Evolutionary conservation across 345 rosid species (phyloP), one percentile per base, ranked within the genome.

Genomic region (Anacardium occidentale): DNA sequence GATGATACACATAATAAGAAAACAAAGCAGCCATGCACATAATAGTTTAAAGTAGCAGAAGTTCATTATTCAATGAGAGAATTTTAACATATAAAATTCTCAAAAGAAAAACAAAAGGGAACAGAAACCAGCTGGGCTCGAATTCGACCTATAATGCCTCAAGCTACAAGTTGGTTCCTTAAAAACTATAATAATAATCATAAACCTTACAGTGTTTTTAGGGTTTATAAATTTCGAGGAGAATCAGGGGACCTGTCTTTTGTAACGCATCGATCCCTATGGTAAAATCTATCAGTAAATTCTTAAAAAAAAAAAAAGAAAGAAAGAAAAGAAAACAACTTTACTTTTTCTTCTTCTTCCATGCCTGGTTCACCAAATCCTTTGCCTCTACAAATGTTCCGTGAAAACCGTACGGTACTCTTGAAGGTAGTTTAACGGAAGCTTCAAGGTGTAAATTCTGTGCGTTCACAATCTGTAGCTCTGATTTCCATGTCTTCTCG

Each of bases 341-440:
- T n/a, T n/a, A n/a, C n/a, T 0, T 50, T 53, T 2, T 45, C 56
- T 45, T n/a, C 21, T 55, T n/a, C n/a, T 7, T 47, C 67, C 73
- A 90, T 37, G 89, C 90, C 78, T 94, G 98, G 75, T 74, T 88
- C 64, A 73, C 79, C 89, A 94, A 72, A 54, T 86, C 91, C 61
- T 79, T 78, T 10, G 91, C 79, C 44, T 86, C 86, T 10, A 94
- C 84, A 69, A 92, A 94, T 25, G 98, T 92, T 45, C 98, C 98
- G 68, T 94, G 99, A 68, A 94, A 92, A 9, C 99, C 99, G 62
- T 94, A 94, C 0, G 99, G 99, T 5, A 94, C 97, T 62, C 99
- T 84, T 7, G 98, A 94, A 13, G 97, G 98, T 68, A 94, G 81
- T 80, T 87, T 78, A 47, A 94, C 72, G 0, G 92, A 74, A 32